Base-by-base conservation (phyloP, 2,329 filamentous ascomycete species). In the Penicillium paneum region DNA sequence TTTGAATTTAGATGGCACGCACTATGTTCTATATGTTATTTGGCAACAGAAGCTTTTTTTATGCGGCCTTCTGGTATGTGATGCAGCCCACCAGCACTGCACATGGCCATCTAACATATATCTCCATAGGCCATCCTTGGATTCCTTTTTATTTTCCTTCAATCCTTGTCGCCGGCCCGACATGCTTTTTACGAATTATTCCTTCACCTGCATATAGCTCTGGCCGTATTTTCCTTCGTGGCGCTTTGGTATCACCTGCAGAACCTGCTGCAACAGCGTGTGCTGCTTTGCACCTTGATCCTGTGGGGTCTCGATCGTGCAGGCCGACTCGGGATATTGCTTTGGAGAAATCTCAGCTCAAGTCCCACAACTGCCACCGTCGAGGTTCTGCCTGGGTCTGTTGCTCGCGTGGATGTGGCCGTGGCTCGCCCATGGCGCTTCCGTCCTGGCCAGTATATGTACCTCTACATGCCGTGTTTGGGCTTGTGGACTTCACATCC, bases 331-430 rank as follows among this genome's bases (percentile, higher is more conserved):
- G 61, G 65, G 10, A 76, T 78, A 24, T 73, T 83, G 15, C 47
- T 77, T 29, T 83, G 80, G 72, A 76, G 80, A 71, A 83, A 83
- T 61, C 68, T 76, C 15, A 74, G 75, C 55, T 70, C 70, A 31
- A 74, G 75, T 24, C 66, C 74, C 43, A 81, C 80, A 6, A 76
- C 71, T 38, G 77, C 83, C 39, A 78, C 74, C 1, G 75, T 84
- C 21, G 81, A 84, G 62, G 79, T 81, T 44, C 72, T 85, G 40
- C 79, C 81, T 2, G 77, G 77, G 17, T 79, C 82, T 59, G 81
- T 83, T 13, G 81, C 79, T 49, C 77, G 81, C 28, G 78, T 72
- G 5, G 67, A 68, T 17, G 63, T 72, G 3, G 61, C 64, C 5
- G 60, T 71, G 21, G 63, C 69, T 6, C 59, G 70, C 6, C 57